phyloP scores from a whole-genome alignment of 2,329 filamentous ascomycete genomes.

The Fusarium domesticum region DNA sequence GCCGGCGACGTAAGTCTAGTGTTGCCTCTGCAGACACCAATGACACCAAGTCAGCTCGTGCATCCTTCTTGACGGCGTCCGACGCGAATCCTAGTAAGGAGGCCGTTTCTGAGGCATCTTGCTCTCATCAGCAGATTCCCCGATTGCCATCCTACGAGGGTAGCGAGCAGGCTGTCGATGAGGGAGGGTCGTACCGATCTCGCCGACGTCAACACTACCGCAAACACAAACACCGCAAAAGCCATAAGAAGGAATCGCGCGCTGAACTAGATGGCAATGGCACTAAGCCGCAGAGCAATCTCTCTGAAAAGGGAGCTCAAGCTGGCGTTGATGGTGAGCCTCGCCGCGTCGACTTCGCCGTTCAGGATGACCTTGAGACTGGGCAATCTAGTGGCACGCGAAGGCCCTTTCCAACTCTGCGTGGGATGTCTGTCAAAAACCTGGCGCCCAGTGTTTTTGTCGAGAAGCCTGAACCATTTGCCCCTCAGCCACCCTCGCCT shows the following conservation, averaged over 20 bases:
- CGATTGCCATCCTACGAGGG: constrained; percentile 37
- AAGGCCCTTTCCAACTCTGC: constrained; percentile 53
- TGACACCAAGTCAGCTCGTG: constrained; percentile 34
- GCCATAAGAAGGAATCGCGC: constrained; percentile 43
- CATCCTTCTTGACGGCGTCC: constrained; percentile 43
- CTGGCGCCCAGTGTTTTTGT: constrained; percentile 70
- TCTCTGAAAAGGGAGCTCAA: constrained; percentile 23
- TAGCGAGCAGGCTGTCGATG: constrained; percentile 43
- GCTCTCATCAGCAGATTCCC: constrained; percentile 36
- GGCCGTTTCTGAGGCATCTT: constrained; percentile 37
- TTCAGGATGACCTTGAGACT: constrained; percentile 29
- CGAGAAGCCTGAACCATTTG: constrained; percentile 38
- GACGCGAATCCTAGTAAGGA: constrained; percentile 37
- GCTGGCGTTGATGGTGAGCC: constrained; percentile 39
- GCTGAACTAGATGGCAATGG: constrained; percentile 25
- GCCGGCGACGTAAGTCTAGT: constrained; percentile 74
- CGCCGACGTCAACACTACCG: constrained; percentile 36
- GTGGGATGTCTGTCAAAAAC: constrained; percentile 62
- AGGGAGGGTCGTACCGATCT: constrained; percentile 42
- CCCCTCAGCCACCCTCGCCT: constrained; percentile 29
- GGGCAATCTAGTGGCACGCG: constrained; percentile 22
- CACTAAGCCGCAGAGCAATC: constrained; percentile 32
- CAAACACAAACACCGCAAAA: constrained; percentile 39
- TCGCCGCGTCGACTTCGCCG: constrained; percentile 58
- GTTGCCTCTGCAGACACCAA: constrained; percentile 62